Evolutionary conservation across 2,329 filamentous ascomycete species (phyloP), one percentile per base, ranked within the genome.

Genomic region (Teratosphaeriaceae sp.): DNA sequence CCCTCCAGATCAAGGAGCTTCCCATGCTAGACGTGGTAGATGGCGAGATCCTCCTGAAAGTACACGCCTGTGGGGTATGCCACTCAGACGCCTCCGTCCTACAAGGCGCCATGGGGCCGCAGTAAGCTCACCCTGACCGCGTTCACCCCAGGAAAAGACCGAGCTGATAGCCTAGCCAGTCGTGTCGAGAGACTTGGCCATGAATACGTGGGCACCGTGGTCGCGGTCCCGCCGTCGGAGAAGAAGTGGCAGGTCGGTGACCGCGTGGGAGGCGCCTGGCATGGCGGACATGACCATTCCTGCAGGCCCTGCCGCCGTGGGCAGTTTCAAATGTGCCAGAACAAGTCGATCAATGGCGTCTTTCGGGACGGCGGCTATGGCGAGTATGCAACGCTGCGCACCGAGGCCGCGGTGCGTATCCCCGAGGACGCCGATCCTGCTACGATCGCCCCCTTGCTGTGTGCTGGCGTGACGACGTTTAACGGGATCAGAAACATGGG

Each of bases 61-160:
- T 86, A 2, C 67, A 80, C 7, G 84, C 84, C 5, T 85, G 80
- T 52, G 84, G 84, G 33, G 75, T 89, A 38, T 88, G 84, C 62
- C 80, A 80, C 60, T 76, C 74, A 1, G 84, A 88, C 53, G 47
- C 65, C 16, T 42, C 42, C 31, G 47, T 75, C 1, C 67, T 72
- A 38, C 36, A 56, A 2, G 78, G 78, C 19, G 54, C 63, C 3
- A 65, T 82, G 33, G 77, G 76, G 9, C 71, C 76, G 33, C 54
- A 71, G 47, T 81, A 39, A 48, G 53, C 41, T 22, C 22, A 12
- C 4, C 21, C 23, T n/a, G 21, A 20, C 23, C 27, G 22, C 19
- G n/a, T n/a, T n/a, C n/a, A n/a, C n/a, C n/a, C n/a, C n/a, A n/a
- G n/a, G n/a, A n/a, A 5, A 22, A 5, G 11, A 29, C 23, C 19